Percentiles rank a stretch among this genome's conserved stretches.
phyloP scores from a whole-genome alignment of 2,329 filamentous ascomycete species.

The Pseudocercospora ulei region DNA sequence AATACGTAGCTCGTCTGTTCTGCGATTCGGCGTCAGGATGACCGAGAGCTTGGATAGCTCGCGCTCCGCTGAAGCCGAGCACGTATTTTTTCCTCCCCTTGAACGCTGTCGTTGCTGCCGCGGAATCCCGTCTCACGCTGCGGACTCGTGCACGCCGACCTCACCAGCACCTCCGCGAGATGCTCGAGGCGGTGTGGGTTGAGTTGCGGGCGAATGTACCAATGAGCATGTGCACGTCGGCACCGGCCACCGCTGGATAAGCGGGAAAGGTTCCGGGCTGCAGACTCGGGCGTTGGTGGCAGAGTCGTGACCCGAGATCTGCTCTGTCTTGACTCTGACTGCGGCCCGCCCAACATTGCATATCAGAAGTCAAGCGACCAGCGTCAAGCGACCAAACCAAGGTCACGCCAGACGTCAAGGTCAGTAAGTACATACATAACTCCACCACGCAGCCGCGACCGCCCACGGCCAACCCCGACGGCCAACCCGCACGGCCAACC shows the following conservation, averaged over 20 bases:
- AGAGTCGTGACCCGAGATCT: conserved; percentile 4
- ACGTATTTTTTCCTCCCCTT: neutral
- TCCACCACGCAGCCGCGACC: too few relatives aligned
- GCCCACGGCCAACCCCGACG: too few relatives aligned
- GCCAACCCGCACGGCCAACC: too few relatives aligned
- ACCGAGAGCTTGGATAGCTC: too few relatives aligned
- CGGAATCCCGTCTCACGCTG: neutral
- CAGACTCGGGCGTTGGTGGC: conserved; percentile 1
- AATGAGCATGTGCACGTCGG: too few relatives aligned
- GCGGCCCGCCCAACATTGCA: neutral
- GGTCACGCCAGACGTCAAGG: too few relatives aligned
- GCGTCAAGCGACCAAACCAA: neutral
- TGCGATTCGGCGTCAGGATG: too few relatives aligned
- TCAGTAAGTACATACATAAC: too few relatives aligned
- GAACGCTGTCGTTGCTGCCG: neutral
- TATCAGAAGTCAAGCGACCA: conserved; percentile 6
- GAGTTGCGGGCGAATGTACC: too few relatives aligned
- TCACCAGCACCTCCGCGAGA: too few relatives aligned
- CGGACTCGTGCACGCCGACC: too few relatives aligned
- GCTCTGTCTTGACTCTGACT: conserved; percentile 1
- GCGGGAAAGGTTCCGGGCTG: conserved; percentile 7
- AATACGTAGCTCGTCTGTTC: neutral
- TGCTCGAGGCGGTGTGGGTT: too few relatives aligned
- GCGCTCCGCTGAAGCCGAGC: neutral
- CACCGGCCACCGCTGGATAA: neutral